Evolutionary conservation across 495 filamentous ascomycete genomes (phyloP).

Genomic region (Aspergillus funiculosus): DNA sequence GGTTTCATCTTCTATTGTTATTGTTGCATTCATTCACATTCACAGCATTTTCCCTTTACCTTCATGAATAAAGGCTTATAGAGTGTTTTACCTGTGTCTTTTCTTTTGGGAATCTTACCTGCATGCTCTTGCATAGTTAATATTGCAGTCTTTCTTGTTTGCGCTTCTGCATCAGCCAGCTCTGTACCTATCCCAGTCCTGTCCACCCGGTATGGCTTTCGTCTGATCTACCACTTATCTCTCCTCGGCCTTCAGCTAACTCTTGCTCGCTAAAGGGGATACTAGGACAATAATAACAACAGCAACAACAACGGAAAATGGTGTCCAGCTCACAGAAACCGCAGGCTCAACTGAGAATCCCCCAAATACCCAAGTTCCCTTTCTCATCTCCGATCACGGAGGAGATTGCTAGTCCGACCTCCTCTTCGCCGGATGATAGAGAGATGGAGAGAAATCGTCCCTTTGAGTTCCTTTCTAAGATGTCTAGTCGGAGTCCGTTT

Average conservation of each 20-base stretch:
- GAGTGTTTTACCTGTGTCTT: slow-evolving; percentile 3
- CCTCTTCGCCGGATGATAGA: slow-evolving; percentile 32
- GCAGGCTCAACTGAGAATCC: slow-evolving; percentile 28
- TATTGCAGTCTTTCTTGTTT: not conserved
- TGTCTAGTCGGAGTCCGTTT: slow-evolving; percentile 23
- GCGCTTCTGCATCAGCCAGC: not conserved
- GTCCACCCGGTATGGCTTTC: not conserved
- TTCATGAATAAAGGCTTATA: slow-evolving; percentile 11
- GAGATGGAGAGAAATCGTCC: slow-evolving; percentile 27
- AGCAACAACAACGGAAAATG: too few species aligned
- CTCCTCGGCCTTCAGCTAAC: too few species aligned
- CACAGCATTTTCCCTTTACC: slow-evolving; percentile 4
- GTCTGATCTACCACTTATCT: not conserved
- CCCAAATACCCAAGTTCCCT: slow-evolving; percentile 34
- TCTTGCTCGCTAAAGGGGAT: too few species aligned
- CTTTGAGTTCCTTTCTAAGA: slow-evolving; percentile 30
- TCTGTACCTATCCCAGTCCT: not conserved
- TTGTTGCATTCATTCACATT: slow-evolving; percentile 16
- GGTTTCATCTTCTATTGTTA: slow-evolving; percentile 6
- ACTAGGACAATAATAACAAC: too few species aligned
- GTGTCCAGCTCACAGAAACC: slow-evolving; percentile 20
- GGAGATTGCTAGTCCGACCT: slow-evolving; percentile 36
- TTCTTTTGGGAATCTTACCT: not conserved
- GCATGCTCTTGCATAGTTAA: not conserved
- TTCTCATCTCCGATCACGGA: slow-evolving; percentile 44